Evolutionary conservation across 257 asterid species (phyloP).

Genomic region (Leptodermis oblonga): DNA sequence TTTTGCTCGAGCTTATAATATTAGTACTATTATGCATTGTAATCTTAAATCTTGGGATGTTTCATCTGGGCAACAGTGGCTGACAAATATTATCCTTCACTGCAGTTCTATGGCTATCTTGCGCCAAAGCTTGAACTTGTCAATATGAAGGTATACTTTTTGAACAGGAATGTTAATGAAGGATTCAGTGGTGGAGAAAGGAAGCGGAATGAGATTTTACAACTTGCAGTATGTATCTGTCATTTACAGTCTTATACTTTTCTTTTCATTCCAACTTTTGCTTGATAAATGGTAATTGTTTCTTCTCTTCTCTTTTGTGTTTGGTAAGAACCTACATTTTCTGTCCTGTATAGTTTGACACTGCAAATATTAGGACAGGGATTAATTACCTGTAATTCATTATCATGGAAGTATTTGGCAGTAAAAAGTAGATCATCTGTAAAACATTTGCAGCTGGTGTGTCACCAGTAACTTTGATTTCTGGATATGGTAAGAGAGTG

Average conservation of each 20-base stretch:
- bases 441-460: background rate
- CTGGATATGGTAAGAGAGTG: background rate
- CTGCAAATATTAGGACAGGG: background rate
- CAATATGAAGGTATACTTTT: constrained; percentile 82
- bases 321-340: background rate
- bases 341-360: background rate
- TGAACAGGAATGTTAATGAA: constrained; percentile 95
- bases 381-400: background rate
- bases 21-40: background rate
- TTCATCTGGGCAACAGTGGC: background rate
- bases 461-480: background rate
- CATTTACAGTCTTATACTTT: constrained; percentile 7
- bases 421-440: background rate
- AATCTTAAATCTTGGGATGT: too few species aligned
- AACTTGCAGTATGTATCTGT: constrained; percentile 68
- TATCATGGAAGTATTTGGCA: background rate
- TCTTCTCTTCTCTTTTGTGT: background rate
- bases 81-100: constrained; percentile 16
- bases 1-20: constrained; percentile 6
- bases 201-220: constrained; percentile 96
- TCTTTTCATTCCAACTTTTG: constrained; percentile 3
- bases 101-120: constrained; percentile 89
- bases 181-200: constrained; percentile 99
- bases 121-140: constrained; percentile 82
- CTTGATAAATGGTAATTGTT: background rate